Evolutionary conservation across 257 asterid species (phyloP).

Genomic region (Nicotiana tabacum): DNA sequence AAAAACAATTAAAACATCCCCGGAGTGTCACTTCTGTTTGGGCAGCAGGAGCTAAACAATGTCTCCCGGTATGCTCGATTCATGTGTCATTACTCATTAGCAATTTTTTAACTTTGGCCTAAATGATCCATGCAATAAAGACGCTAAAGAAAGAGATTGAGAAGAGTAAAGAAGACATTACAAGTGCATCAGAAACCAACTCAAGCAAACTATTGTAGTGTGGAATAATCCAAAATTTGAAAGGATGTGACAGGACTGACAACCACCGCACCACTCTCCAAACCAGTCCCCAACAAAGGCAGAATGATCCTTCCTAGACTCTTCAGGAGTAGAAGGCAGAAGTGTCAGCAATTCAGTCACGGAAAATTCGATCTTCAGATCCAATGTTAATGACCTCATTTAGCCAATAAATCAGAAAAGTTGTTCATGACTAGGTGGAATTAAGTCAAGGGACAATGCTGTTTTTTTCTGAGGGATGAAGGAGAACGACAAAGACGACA

Average conservation of each 20-base stretch:
- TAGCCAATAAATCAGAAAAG: background rate
- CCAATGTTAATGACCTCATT: background rate
- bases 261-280: background rate
- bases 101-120: background rate
- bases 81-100: background rate
- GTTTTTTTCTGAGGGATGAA: background rate
- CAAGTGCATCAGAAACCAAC: background rate
- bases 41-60: background rate
- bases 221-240: background rate
- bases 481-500: background rate
- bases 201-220: no score
- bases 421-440: background rate
- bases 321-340: background rate
- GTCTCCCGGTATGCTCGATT: background rate
- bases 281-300: background rate
- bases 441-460: background rate
- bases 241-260: background rate
- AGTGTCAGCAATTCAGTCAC: background rate
- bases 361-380: background rate
- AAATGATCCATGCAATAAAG: slow-evolving; percentile 3
- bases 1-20: background rate
- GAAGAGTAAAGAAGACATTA: background rate
- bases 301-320: background rate
- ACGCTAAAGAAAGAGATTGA: background rate
- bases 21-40: background rate